Conservation (phyloP, 2,329 filamentous ascomycete species). For the Chaetothyriales sp. region DNA sequence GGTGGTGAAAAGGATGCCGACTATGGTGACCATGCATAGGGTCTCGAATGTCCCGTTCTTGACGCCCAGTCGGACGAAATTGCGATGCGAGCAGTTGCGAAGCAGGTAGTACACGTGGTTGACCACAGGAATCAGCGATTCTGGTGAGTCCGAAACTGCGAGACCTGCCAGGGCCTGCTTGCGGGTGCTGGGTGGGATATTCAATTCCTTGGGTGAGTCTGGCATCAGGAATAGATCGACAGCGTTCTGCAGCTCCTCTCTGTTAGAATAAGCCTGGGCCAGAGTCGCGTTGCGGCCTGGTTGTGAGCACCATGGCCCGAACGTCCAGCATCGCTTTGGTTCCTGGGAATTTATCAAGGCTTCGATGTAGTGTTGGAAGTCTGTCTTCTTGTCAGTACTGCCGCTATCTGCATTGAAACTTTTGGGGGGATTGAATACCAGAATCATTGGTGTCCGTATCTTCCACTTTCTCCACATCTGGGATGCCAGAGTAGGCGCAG, state of each 20-base stretch:
- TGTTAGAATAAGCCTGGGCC: background rate
- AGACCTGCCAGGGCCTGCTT: constrained; percentile 3
- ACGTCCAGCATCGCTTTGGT: constrained; percentile 2
- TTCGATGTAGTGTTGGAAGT: constrained; percentile 5
- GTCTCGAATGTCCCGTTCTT: constrained; percentile 13
- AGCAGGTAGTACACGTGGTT: constrained; percentile 12
- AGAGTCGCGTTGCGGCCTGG: background rate
- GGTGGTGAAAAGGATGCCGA: constrained; percentile 5
- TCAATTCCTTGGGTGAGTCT: constrained; percentile 6
- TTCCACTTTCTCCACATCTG: background rate
- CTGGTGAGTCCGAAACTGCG: constrained; percentile 3
- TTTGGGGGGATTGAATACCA: background rate
- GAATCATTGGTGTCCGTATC: constrained; percentile 1
- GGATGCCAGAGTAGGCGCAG: background rate
- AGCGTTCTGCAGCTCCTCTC: constrained; percentile 5
- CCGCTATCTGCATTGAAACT: background rate
- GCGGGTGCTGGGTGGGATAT: constrained; percentile 6
- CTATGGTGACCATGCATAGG: constrained; percentile 11
- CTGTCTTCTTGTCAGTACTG: constrained; percentile 1
- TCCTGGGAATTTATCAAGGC: constrained; percentile 1
- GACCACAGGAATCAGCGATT: constrained; percentile 4
- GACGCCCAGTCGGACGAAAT: constrained; percentile 11
- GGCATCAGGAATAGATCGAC: constrained; percentile 4
- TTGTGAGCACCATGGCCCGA: constrained; percentile 2
- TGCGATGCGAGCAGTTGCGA: constrained; percentile 11